Evolutionary conservation across 1,284 basidiomycete species (phyloP).

Genomic region (Anthracocystis walkeri): DNA sequence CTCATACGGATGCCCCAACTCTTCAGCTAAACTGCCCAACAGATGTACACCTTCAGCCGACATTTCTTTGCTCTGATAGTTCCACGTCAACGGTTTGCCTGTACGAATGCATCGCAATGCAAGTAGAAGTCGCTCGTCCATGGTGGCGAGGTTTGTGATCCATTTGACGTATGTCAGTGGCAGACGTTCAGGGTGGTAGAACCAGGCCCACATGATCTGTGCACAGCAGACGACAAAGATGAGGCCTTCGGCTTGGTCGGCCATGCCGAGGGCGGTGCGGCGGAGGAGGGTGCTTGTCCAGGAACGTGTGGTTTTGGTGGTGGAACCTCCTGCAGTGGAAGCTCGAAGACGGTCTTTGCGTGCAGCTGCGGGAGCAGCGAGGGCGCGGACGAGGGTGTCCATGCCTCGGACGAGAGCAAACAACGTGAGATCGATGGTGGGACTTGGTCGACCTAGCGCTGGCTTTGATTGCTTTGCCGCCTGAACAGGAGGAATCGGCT

Average conservation of each 20-base stretch:
- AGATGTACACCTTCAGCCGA: slow-evolving; percentile 44
- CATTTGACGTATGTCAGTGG: slow-evolving; percentile 68
- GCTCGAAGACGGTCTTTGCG: slow-evolving; percentile 18
- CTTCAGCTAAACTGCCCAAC: slow-evolving; percentile 53
- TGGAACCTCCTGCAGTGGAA: not conserved
- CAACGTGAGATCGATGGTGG: slow-evolving; percentile 70
- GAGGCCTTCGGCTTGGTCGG: slow-evolving; percentile 56
- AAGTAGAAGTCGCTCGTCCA: slow-evolving; percentile 68
- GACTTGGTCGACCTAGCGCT: slow-evolving; percentile 51
- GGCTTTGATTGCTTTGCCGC: not conserved
- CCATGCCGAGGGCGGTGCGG: slow-evolving; percentile 9
- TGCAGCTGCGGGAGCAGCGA: slow-evolving; percentile 20
- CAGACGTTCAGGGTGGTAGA: slow-evolving; percentile 66
- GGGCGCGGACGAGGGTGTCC: slow-evolving; percentile 63
- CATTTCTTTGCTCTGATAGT: slow-evolving; percentile 59
- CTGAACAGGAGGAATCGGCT: not conserved
- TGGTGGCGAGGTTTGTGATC: slow-evolving; percentile 67
- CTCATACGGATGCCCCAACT: slow-evolving; percentile 56
- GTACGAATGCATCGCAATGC: slow-evolving; percentile 62
- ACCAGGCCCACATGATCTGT: slow-evolving; percentile 67
- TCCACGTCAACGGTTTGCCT: slow-evolving; percentile 59
- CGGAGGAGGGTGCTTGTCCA: slow-evolving; percentile 6
- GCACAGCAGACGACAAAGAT: slow-evolving; percentile 64
- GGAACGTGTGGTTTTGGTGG: not conserved
- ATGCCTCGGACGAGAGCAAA: slow-evolving; percentile 70